phyloP scores from a whole-genome alignment of 169 alveolate species.

The Amoebophrya sp. region DNA sequence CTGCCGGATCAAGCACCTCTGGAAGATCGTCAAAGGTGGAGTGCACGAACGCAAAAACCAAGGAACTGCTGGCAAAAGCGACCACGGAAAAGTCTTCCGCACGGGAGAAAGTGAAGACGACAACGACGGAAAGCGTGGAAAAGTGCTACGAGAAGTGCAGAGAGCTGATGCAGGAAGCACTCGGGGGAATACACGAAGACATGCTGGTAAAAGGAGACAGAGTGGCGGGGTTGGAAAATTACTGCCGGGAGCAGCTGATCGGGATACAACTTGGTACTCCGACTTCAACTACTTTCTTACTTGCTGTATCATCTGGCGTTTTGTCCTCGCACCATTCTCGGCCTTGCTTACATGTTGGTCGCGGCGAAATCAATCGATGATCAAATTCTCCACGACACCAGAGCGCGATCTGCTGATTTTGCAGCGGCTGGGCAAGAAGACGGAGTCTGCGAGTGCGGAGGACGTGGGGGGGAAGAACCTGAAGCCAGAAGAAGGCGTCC shows the following conservation, averaged over 20 bases:
- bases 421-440: neutral
- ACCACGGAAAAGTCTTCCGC: too few relatives aligned
- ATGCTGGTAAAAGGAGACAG: neutral
- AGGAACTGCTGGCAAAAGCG: neutral
- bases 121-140: too few relatives aligned
- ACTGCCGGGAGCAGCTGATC: neutral
- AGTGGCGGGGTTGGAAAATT: neutral
- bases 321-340: too few relatives aligned
- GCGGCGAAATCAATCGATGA: too few relatives aligned
- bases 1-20: too few relatives aligned
- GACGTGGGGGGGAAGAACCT: neutral
- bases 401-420: neutral
- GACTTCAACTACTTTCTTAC: too few relatives aligned
- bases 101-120: too few relatives aligned
- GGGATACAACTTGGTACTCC: neutral
- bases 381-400: too few relatives aligned
- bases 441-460: neutral
- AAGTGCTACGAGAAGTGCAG: too few relatives aligned
- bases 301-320: too few relatives aligned
- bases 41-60: neutral
- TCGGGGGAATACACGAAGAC: neutral
- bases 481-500: neutral
- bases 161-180: neutral
- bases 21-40: neutral
- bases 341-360: too few relatives aligned